Conservation (phyloP, 2,329 filamentous ascomycete genomes). For the Zasmidium citrigriseum region DNA sequence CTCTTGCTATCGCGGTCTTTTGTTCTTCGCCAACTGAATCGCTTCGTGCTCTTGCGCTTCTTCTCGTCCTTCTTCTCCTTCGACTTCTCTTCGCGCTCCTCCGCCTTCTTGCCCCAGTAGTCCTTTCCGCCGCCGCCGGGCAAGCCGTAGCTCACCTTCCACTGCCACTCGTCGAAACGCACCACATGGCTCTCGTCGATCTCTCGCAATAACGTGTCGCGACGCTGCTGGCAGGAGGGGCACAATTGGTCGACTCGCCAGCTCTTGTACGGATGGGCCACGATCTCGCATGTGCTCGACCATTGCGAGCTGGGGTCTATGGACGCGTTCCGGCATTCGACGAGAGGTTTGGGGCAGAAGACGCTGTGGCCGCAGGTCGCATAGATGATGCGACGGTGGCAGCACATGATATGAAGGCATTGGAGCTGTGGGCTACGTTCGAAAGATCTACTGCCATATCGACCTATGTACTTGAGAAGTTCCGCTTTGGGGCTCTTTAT, state of each 20-base stretch:
- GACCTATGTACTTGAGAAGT: background rate
- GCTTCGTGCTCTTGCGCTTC: conserved; percentile 18
- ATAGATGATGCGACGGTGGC: conserved; percentile 45
- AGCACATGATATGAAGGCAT: conserved; percentile 39
- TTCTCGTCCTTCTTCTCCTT: conserved; percentile 25
- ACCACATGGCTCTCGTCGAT: conserved; percentile 33
- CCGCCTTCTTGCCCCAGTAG: conserved; percentile 28
- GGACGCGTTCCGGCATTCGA: conserved; percentile 37
- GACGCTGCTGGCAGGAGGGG: conserved; percentile 30
- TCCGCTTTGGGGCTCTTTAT: background rate
- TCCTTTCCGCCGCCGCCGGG: conserved; percentile 29
- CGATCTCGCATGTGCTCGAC: conserved; percentile 30
- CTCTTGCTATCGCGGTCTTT: conserved; percentile 23
- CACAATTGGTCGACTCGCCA: conserved; percentile 38
- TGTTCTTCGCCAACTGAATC: conserved; percentile 27
- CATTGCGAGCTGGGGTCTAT: conserved; percentile 23
- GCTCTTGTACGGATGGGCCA: conserved; percentile 40
- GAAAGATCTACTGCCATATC: background rate
- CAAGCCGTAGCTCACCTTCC: conserved; percentile 43
- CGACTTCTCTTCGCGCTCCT: conserved; percentile 17
- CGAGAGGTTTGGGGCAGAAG: conserved; percentile 36
- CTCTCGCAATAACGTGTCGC: conserved; percentile 29
- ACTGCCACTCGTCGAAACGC: conserved; percentile 41
- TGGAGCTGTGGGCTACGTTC: background rate
- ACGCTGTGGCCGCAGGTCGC: conserved; percentile 44